Evolutionary conservation across 2,329 filamentous ascomycete genomes (phyloP).

Genomic region (Xylariaceae sp.): DNA sequence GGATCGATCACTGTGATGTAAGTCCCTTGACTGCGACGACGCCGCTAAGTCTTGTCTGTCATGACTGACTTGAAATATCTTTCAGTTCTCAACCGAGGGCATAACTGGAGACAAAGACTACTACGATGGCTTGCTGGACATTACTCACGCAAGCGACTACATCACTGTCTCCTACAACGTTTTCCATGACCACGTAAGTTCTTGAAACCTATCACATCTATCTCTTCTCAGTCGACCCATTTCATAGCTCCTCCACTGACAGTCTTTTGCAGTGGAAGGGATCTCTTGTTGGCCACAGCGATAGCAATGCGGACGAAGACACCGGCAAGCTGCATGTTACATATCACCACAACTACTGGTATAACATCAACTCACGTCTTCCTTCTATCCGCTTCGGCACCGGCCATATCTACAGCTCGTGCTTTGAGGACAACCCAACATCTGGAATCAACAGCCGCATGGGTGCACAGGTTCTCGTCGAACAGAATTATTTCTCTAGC

Average conservation of each 20-base stretch:
- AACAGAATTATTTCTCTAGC: slow-evolving; percentile 48
- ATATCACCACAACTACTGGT: slow-evolving; percentile 65
- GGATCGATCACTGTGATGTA: slow-evolving; percentile 46
- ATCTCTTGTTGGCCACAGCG: slow-evolving; percentile 59
- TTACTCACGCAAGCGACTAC: slow-evolving; percentile 43
- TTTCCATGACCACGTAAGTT: slow-evolving; percentile 40
- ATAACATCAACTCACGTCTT: slow-evolving; percentile 61
- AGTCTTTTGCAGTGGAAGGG: slow-evolving; percentile 42
- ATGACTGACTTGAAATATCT: neutral
- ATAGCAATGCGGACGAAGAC: slow-evolving; percentile 58
- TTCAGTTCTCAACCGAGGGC: slow-evolving; percentile 27
- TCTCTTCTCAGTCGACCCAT: neutral
- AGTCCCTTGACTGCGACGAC: slow-evolving; percentile 7
- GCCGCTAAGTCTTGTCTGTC: neutral
- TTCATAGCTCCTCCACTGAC: neutral
- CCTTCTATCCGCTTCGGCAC: slow-evolving; percentile 67
- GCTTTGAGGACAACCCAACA: slow-evolving; percentile 41
- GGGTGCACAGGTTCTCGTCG: slow-evolving; percentile 51
- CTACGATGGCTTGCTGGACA: slow-evolving; percentile 44
- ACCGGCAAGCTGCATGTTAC: slow-evolving; percentile 61
- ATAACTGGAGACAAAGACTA: slow-evolving; percentile 39
- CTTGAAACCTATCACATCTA: neutral
- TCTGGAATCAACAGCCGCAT: slow-evolving; percentile 53
- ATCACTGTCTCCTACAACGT: slow-evolving; percentile 43
- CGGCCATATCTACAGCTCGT: slow-evolving; percentile 56